phyloP scores from a whole-genome alignment of 1,284 basidiomycete genomes.

The Heterobasidion parviporum region DNA sequence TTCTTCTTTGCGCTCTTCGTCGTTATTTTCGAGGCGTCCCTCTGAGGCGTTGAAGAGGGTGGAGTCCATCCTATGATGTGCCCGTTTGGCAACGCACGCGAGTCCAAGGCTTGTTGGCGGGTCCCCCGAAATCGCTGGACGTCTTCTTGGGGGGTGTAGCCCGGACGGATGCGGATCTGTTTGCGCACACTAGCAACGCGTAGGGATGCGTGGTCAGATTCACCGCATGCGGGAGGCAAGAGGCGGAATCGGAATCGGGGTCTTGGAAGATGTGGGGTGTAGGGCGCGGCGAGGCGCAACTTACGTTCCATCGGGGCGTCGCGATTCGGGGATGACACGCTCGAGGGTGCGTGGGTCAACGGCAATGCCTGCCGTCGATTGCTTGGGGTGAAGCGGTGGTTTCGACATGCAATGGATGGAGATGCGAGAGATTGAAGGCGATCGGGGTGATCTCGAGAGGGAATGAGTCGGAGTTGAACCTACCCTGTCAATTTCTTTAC shows the following conservation, averaged over 20 bases:
- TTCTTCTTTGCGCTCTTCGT: constrained; percentile 73
- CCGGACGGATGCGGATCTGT: constrained; percentile 85
- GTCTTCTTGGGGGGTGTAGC: constrained; percentile 94
- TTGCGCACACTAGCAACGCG: constrained; percentile 64
- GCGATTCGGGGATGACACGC: constrained; percentile 82
- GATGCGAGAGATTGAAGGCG: not conserved
- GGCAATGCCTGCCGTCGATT: constrained; percentile 73
- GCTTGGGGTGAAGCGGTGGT: constrained; percentile 65
- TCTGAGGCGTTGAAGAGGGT: constrained; percentile 22
- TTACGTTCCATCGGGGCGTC: constrained; percentile 83
- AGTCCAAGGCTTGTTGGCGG: constrained; percentile 65
- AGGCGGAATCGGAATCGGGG: not conserved
- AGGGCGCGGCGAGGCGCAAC: constrained; percentile 22
- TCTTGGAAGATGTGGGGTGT: constrained; percentile 8
- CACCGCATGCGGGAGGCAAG: constrained; percentile 1
- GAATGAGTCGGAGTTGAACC: too few relatives aligned
- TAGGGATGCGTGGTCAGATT: not conserved
- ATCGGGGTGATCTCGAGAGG: not conserved
- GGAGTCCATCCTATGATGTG: constrained; percentile 74
- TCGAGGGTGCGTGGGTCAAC: constrained; percentile 78
- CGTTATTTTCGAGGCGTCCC: constrained; percentile 10
- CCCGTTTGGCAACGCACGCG: constrained; percentile 56
- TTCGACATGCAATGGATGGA: constrained; percentile 48
- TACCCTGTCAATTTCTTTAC: too few relatives aligned
- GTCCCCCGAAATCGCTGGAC: constrained; percentile 75